Conservation (phyloP, 2,329 filamentous ascomycete genomes). For the Pestalotiopsis sp. region DNA sequence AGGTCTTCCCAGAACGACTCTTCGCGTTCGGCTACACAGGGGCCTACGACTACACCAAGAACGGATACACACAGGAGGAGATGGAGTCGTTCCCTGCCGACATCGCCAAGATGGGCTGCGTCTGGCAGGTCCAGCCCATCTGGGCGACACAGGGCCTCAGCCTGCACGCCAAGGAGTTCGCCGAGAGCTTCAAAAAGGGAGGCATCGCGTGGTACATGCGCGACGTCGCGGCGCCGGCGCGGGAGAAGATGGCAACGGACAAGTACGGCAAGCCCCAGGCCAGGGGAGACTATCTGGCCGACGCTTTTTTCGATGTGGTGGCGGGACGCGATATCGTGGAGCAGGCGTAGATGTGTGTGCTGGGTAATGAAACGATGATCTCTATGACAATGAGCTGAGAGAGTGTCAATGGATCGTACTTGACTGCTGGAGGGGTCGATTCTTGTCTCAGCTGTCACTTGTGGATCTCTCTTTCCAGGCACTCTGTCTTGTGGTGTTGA, state of each 20-base stretch:
- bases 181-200: conserved; percentile 34
- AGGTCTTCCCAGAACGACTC: conserved; percentile 36
- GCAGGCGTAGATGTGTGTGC: neutral
- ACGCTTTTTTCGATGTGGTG: conserved; percentile 38
- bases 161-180: conserved; percentile 35
- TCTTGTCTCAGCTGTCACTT: too few relatives aligned
- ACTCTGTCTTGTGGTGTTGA: too few relatives aligned
- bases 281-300: conserved; percentile 37
- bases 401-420: too few relatives aligned
- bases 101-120: conserved; percentile 38
- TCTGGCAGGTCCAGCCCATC: conserved; percentile 45
- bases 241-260: conserved; percentile 30
- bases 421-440: too few relatives aligned
- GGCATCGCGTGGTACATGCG: conserved; percentile 40
- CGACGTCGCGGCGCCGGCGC: conserved; percentile 27
- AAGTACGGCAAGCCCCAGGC: conserved; percentile 39
- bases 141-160: conserved; percentile 39
- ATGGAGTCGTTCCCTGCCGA: conserved; percentile 34
- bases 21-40: conserved; percentile 43
- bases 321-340: conserved; percentile 28
- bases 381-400: too few relatives aligned
- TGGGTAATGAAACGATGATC: neutral
- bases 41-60: conserved; percentile 37
- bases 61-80: conserved; percentile 34
- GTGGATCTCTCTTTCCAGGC: too few relatives aligned